Base-by-base conservation (phyloP, 768 basidiomycete species). In the Calocybe cyanea region DNA sequence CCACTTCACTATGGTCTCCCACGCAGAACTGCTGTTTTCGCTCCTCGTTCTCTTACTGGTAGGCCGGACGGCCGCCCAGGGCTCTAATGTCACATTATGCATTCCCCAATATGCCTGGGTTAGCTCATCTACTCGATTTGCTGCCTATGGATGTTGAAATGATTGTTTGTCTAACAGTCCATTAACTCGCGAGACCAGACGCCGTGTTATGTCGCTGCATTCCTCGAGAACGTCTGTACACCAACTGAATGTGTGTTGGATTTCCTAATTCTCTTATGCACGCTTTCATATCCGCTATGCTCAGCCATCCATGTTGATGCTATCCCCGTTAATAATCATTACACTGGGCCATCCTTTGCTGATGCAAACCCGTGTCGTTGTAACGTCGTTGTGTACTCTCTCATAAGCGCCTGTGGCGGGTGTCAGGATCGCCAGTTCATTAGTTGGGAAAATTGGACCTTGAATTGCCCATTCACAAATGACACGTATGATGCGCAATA, bases 361-460 rank as follows among this genome's bases (percentile, higher is more conserved):
- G 30, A 61, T 17, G 71, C 72, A 7, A 64, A 70, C 42, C 34
- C 49, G 2, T 85, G 83, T 51, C 53, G 59, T 46, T 85, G 83
- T 54, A 83, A 70, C 55, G 69, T 78, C 1, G 74, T 83, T 15
- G 72, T 73, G 21, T 85, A 85, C 53, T 75, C 71, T 9, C 45
- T 77, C 42, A 60, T 84, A 20, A 76, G 73, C 41, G 82, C 82
- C 1, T 85, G 83, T 52, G 80, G 71, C 21, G 64, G 63, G 23
- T 85, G 83, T 53, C 83, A 85, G 57, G 61, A 61, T 20, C 67
- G 70, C n/a, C 60, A 56, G 0, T 75, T 61, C 49, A 53, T 46
- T 52, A 65, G 58, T 56, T 80, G 60, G 63, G 59, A 47, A 40
- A 58, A 60, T 21, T 75, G 69, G 72, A 60, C 60, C 6, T 18